Percentiles rank a stretch among this genome's conserved stretches.
Evolutionary conservation across 2,329 filamentous ascomycete genomes (phyloP).

Genomic region (Microdochium paspali): DNA sequence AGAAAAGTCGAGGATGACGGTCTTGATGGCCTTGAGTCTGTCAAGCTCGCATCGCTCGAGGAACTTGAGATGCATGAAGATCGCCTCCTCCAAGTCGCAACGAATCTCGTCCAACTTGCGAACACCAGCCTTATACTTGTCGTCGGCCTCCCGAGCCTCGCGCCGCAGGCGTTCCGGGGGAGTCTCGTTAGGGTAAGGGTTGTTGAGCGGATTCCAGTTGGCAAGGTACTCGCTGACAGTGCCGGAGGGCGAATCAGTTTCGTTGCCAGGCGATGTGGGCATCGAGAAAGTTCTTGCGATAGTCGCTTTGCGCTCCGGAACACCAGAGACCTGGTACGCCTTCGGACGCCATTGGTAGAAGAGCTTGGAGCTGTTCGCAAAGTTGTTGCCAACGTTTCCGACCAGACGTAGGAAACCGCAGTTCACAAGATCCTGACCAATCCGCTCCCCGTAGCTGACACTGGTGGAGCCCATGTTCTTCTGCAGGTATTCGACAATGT

Average conservation of each 20-base stretch:
- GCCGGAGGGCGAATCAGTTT: constrained; percentile 68
- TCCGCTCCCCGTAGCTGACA: constrained; percentile 83
- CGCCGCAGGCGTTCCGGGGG: constrained; percentile 76
- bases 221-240: constrained; percentile 82
- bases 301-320: constrained; percentile 77
- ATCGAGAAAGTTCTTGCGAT: constrained; percentile 68
- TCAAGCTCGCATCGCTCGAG: constrained; percentile 97
- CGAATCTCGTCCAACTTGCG: constrained; percentile 81
- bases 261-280: constrained; percentile 48
- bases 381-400: constrained; percentile 89
- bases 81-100: constrained; percentile 91
- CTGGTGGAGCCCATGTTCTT: constrained; percentile 75
- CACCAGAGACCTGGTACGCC: constrained; percentile 77
- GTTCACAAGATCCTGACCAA: constrained; percentile 84
- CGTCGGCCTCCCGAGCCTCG: constrained; percentile 83
- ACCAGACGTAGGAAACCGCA: constrained; percentile 83
- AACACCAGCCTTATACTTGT: constrained; percentile 83
- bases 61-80: constrained; percentile 86
- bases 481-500: constrained; percentile 94
- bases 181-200: constrained; percentile 86
- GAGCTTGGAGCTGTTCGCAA: constrained; percentile 95
- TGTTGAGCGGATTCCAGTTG: constrained; percentile 89
- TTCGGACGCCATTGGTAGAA: constrained; percentile 96
- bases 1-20: constrained; percentile 93
- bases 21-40: constrained; percentile 94